A percentile compares a stretch with the other conserved stretches of the same genome.
Evolutionary conservation across 1,139 yeast genomes (phyloP).

Genomic region (Hansenula sp.): DNA sequence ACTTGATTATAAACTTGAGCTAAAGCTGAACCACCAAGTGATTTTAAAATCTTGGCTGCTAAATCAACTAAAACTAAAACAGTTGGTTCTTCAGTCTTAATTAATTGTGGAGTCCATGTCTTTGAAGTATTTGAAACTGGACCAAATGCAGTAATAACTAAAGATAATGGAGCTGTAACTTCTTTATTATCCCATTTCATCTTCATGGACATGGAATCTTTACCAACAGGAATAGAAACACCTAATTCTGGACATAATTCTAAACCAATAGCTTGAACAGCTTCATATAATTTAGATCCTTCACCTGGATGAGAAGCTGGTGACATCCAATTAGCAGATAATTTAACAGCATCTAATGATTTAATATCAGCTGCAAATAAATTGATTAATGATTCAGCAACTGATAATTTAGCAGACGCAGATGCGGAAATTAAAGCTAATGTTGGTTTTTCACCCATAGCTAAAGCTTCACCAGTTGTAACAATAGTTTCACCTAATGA

Average conservation of each 20-base stretch:
- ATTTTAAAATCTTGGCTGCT: conserved; percentile 48
- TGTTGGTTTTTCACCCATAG: conserved; percentile 96
- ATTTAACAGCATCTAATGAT: conserved; percentile 67
- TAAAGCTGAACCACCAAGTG: conserved; percentile 91
- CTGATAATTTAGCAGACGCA: conserved; percentile 95
- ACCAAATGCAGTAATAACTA: conserved; percentile 87
- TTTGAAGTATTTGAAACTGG: conserved; percentile 80
- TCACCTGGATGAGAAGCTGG: conserved; percentile 96
- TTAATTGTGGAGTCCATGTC: conserved; percentile 94
- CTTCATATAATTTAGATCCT: conserved; percentile 92
- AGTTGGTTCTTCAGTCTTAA: conserved; percentile 45
- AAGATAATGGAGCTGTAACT: conserved; percentile 93
- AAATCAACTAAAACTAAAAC: conserved; percentile 78
- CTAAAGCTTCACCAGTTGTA: conserved; percentile 90
- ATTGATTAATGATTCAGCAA: conserved; percentile 91
- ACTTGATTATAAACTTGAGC: conserved; percentile 90
- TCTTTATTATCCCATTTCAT: conserved; percentile 96
- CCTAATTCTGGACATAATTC: conserved; percentile 94
- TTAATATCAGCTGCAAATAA: conserved; percentile 87
- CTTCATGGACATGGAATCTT: conserved; percentile 99
- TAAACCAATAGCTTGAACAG: conserved; percentile 93
- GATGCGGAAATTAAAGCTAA: conserved; percentile 87
- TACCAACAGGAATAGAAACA: conserved; percentile 93
- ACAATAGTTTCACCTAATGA: conserved; percentile 73
- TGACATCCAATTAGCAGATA: conserved; percentile 99